Percentiles rank a stretch among this genome's conserved stretches.
Evolutionary conservation across 1,139 yeast species (phyloP).

Genomic region (Entelexis sorbosivorans): DNA sequence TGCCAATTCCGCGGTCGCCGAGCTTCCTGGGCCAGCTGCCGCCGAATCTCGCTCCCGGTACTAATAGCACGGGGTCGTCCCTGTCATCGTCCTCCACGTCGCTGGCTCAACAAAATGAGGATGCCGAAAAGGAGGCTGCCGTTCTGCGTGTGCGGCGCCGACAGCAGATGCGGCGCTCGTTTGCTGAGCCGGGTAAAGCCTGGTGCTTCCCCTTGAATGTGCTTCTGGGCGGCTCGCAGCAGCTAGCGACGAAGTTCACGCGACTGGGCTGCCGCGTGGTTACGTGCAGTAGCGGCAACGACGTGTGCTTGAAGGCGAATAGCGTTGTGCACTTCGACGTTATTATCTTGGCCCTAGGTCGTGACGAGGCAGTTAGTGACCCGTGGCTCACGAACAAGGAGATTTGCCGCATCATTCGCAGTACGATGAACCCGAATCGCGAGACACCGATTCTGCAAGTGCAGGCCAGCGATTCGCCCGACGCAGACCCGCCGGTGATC

Average conservation of each 20-base stretch:
- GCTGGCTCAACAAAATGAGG: slow-evolving; percentile 6
- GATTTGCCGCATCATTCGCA: slow-evolving; percentile 64
- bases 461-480: background rate
- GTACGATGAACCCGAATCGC: slow-evolving; percentile 65
- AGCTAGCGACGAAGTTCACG: slow-evolving; percentile 50
- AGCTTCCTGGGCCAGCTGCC: background rate
- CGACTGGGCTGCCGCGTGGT: slow-evolving; percentile 73
- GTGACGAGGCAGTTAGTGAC: background rate
- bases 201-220: slow-evolving; percentile 4
- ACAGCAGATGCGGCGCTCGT: slow-evolving; percentile 13
- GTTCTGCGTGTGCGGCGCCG: slow-evolving; percentile 13
- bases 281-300: slow-evolving; percentile 21
- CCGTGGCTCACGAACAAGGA: slow-evolving; percentile 49
- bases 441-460: slow-evolving; percentile 69
- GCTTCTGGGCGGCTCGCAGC: slow-evolving; percentile 12
- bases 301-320: slow-evolving; percentile 32
- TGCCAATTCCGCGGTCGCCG: background rate
- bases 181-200: background rate
- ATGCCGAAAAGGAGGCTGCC: slow-evolving; percentile 15
- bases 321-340: slow-evolving; percentile 77
- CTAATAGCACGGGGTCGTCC: background rate
- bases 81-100: slow-evolving; percentile 12
- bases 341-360: slow-evolving; percentile 46
- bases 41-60: background rate
- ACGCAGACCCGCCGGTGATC: slow-evolving; percentile 7